Evolutionary conservation across 352 stramenopile genomes (phyloP), one percentile per base, ranked within the genome.

Genomic region (Elongisporangium anandrum): DNA sequence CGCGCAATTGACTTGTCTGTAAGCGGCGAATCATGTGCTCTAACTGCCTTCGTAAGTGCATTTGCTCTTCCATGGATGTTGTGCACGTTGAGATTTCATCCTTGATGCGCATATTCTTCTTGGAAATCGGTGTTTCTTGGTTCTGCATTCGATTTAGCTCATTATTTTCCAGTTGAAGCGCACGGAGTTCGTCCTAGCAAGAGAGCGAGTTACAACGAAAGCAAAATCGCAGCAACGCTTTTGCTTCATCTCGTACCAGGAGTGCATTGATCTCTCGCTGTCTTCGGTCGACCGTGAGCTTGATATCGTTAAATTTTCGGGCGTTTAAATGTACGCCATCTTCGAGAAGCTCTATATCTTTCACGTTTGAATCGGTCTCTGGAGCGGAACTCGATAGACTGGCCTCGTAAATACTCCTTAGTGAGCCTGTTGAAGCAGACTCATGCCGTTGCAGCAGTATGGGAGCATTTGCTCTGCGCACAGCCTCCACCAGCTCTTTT

Each of bases 11-110:
- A 0, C 77, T 85, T 3, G 79, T 90, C 63, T 92, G 81, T 6
- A 94, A 68, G 0, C 85, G 79, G 12, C 83, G 76, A 50, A 90
- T 76, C 85, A 94, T 92, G 74, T 92, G 85, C 64, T 92, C 82
- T 3, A 92, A 70, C 54, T 92, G 82, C 48, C 83, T 57, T 5
- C 81, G 69, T 16, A 76, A 53, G 64, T 92, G 78, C 77, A 91
- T 87, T 66, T 94, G 80, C 59, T 92, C 80, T 54, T 94, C 85
- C 81, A 90, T 91, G 0, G 72, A 81, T 16, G 72, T 34, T 48
- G 81, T 91, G 54, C 79, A 90, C 23, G 76, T 64, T n/a, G 70
- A 63, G 52, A 94, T 94, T 1, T 90, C 73, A 13, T 85, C 56
- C 39, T 90, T 83, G 53, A 92, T 87, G 9, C 65, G 64, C 56